Evolutionary conservation across 176 grass and related monocot genomes (phyloP), one percentile per base, ranked within the genome.

Genomic region (Rhynchospora tenuis): DNA sequence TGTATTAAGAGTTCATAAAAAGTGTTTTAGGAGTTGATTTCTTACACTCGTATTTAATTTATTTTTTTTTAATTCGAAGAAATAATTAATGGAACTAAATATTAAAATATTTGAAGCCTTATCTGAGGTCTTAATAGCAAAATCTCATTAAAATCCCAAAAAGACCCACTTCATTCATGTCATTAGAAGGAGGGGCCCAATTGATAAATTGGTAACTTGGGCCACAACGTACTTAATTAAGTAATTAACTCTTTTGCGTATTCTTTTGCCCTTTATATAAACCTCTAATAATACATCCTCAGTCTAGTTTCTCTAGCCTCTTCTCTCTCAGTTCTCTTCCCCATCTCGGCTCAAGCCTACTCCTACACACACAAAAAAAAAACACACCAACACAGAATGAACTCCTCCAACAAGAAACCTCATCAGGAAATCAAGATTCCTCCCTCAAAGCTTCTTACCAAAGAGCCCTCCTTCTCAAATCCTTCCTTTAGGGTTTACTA

Each of bases 401-500:
- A 17, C 24, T 82, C 80, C 23, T 28, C 23, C 68, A 83, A 92
- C 68, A 83, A 70, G 60, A 83, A 47, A 2, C 23, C 50, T 38
- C 77, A 91, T 9, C 77, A 84, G 33, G 92, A 90, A 62, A 84
- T 84, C 91, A 92, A 87, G 86, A 79, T 92, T 27, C 85, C 84
- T 27, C 85, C 84, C 67, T 76, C 90, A 6, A 91, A 83, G 84
- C 84, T 93, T 17, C 69, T 98, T 42, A 86, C 88, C 10, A 80
- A 71, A 87, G 92, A 95, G 62, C 87, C 66, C 22, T 81, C 89
- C 0, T 24, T 26, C 2, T 80, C 95, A 9, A 92, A 90, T 59
- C 89, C 91, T 73, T 97, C 94, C 0, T 91, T 91, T 80, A 73
- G 89, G 46, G 94, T 97, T 29, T 97, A 97, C 89, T 97, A 97